Evolutionary conservation across 2,329 filamentous ascomycete genomes (phyloP).

Genomic region (Cercospora sp.): DNA sequence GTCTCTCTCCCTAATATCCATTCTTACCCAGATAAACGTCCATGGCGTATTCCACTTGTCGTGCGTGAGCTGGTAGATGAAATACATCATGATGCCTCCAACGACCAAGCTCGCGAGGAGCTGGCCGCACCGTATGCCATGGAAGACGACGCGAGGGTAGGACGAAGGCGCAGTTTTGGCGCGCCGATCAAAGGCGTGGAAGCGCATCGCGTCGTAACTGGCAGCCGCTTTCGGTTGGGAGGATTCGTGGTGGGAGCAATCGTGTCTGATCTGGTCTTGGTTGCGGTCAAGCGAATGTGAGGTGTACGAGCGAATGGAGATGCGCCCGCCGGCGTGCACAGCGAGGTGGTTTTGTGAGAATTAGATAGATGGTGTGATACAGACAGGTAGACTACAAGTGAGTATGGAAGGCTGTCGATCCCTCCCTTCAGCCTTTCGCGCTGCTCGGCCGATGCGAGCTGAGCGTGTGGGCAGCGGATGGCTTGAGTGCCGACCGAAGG

Average conservation of each 20-base stretch:
- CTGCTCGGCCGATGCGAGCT: not conserved
- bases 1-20: not conserved
- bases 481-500: slow-evolving; percentile 1
- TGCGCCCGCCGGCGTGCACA: not conserved
- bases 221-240: not conserved
- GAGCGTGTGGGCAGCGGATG: slow-evolving; percentile 1
- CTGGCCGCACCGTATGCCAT: slow-evolving; percentile 45
- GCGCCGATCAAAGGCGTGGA: slow-evolving; percentile 31
- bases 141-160: slow-evolving; percentile 49
- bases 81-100: slow-evolving; percentile 56
- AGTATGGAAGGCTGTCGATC: not conserved
- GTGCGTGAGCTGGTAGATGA: slow-evolving; percentile 55
- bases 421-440: slow-evolving; percentile 1
- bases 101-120: slow-evolving; percentile 52
- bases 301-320: not conserved
- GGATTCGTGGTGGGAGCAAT: not conserved
- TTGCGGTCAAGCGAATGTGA: not conserved
- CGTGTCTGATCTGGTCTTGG: not conserved
- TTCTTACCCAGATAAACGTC: slow-evolving; percentile 59
- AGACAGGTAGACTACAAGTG: not conserved
- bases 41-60: slow-evolving; percentile 57
- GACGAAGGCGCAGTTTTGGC: slow-evolving; percentile 46
- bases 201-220: slow-evolving; percentile 4
- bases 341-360: not conserved
- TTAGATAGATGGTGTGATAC: not conserved